Evolutionary conservation across 805 yeast genomes (phyloP).

Genomic region (Diddensiella transvaalensis): DNA sequence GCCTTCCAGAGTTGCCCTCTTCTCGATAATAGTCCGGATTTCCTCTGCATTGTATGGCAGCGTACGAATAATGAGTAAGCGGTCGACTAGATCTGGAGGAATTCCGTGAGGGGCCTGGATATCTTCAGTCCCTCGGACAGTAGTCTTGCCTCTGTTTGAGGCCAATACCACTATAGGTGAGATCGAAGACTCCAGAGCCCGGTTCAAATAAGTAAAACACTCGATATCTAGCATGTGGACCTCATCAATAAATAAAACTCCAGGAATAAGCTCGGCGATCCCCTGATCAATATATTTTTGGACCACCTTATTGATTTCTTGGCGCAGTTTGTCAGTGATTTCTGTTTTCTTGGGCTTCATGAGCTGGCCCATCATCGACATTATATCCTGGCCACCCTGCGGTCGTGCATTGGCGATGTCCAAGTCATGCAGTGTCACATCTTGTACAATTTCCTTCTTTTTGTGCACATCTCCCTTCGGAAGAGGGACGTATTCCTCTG

Average conservation of each 20-base stretch:
- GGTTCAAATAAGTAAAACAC: conserved; percentile 89
- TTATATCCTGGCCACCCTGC: conserved; percentile 93
- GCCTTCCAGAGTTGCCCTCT: conserved; percentile 76
- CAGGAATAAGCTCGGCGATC: conserved; percentile 95
- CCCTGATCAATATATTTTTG: conserved; percentile 97
- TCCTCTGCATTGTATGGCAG: conserved; percentile 83
- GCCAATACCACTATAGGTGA: conserved; percentile 96
- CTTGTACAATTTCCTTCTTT: conserved; percentile 96
- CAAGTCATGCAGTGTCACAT: conserved; percentile 91
- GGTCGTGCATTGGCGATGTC: conserved; percentile 97
- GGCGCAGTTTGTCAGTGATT: conserved; percentile 90
- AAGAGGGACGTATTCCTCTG: conserved; percentile 96
- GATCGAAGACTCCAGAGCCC: conserved; percentile 86
- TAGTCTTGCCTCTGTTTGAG: conserved; percentile 90
- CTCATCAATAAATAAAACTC: conserved; percentile 96
- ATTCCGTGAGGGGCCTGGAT: conserved; percentile 90
- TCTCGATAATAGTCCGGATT: conserved; percentile 73
- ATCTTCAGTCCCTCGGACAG: conserved; percentile 85
- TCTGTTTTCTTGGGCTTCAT: conserved; percentile 95
- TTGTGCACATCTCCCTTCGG: conserved; percentile 99
- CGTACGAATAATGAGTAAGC: conserved; percentile 88
- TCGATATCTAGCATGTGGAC: conserved; percentile 98
- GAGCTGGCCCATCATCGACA: conserved; percentile 95
- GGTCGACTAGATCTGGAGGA: conserved; percentile 90
- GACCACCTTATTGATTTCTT: conserved; percentile 93